phyloP scores from a whole-genome alignment of 1,139 yeast genomes.

The Debaryomyces psychrophilus region DNA sequence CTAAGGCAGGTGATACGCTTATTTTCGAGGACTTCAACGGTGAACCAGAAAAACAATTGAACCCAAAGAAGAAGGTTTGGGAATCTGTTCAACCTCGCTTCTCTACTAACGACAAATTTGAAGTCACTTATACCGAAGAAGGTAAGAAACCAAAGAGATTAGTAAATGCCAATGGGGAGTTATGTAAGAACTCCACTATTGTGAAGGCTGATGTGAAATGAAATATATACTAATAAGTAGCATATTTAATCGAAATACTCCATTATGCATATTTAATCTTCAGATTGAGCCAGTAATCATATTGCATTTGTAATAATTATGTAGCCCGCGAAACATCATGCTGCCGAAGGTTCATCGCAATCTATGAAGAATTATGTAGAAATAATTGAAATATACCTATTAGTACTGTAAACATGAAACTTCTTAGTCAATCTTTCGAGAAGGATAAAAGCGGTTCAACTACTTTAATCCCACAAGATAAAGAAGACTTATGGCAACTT shows the following conservation, averaged over 20 bases:
- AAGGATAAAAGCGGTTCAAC: conserved; percentile 69
- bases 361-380: background rate
- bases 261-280: background rate
- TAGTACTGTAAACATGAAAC: conserved; percentile 11
- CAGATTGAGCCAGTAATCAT: conserved; percentile 1
- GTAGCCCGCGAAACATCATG: conserved; percentile 8
- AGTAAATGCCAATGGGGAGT: conserved; percentile 74
- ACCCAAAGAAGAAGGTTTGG: conserved; percentile 99
- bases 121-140: conserved; percentile 81
- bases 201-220: conserved; percentile 74
- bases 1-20: conserved; percentile 94
- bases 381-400: background rate
- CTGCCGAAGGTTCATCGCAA: conserved; percentile 6
- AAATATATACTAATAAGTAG: background rate
- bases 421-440: conserved; percentile 35
- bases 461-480: conserved; percentile 77
- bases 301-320: conserved; percentile 1
- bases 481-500: conserved; percentile 88
- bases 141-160: conserved; percentile 78
- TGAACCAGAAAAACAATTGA: conserved; percentile 87
- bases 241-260: background rate
- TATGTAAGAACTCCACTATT: conserved; percentile 68
- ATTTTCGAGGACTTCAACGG: conserved; percentile 91
- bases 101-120: conserved; percentile 73
- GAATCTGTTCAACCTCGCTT: conserved; percentile 92